Evolutionary conservation across 2,329 filamentous ascomycete genomes (phyloP).

Genomic region (Cladophialophora carrionii): DNA sequence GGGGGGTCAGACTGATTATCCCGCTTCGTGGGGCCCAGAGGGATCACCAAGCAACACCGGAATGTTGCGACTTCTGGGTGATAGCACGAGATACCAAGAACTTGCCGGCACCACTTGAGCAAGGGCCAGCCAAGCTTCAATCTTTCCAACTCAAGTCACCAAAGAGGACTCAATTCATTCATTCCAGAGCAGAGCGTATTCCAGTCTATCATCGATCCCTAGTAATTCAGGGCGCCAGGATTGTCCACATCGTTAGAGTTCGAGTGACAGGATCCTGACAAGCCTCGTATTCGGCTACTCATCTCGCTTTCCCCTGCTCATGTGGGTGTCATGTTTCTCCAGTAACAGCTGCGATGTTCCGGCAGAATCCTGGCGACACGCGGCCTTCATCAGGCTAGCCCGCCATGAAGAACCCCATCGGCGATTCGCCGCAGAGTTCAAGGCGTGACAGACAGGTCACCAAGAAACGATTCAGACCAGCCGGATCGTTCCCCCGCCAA

Average conservation of each 20-base stretch:
- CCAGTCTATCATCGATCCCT: neutral
- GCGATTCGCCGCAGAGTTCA: slow-evolving; percentile 5
- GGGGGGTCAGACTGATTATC: neutral
- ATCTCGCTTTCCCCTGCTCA: slow-evolving; percentile 13
- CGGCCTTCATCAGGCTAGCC: slow-evolving; percentile 5
- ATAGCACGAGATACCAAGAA: neutral
- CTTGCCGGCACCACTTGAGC: neutral
- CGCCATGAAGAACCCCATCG: neutral
- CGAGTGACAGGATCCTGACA: neutral
- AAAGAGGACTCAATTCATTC: neutral
- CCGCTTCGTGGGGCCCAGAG: neutral
- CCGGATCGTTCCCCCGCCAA: slow-evolving; percentile 24
- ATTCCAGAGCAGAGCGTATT: neutral
- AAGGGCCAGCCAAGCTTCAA: neutral
- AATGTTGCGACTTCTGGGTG: neutral
- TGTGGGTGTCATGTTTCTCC: slow-evolving; percentile 6
- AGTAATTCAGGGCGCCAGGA: neutral
- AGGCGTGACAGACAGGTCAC: slow-evolving; percentile 5
- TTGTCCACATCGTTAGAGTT: neutral
- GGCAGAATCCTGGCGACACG: neutral
- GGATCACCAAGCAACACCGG: neutral
- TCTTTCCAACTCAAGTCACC: neutral
- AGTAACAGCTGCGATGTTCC: slow-evolving; percentile 5
- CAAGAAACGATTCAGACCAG: slow-evolving; percentile 4
- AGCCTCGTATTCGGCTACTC: slow-evolving; percentile 24